Evolutionary conservation across 192 early-diverging fungal genomes (phyloP).

Genomic region (Backusella mclennaniae): DNA sequence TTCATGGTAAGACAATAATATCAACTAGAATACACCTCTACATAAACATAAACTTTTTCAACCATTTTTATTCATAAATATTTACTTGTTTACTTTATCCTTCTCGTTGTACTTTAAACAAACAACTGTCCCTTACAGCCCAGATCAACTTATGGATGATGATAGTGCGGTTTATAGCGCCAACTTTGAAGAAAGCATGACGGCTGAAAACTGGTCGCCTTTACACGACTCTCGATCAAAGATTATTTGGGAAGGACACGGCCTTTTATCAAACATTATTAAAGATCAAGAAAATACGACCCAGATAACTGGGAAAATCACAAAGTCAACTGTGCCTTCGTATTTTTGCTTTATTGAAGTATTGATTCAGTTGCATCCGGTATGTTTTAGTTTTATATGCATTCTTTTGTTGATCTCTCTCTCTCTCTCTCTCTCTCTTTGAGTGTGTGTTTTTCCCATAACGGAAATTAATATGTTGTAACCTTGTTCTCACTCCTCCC

Average conservation of each 20-base stretch:
- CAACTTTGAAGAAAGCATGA: constrained; percentile 21
- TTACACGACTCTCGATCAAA: background rate
- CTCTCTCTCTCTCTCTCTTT: no score
- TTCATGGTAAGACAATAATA: constrained; percentile 14
- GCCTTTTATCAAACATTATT: constrained; percentile 21
- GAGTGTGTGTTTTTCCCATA: background rate
- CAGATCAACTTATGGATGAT: constrained; percentile 19
- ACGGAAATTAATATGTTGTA: background rate
- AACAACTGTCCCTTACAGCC: background rate
- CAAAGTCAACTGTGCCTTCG: background rate
- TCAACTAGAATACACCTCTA: background rate
- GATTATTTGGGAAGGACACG: constrained; percentile 27
- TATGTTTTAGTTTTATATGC: constrained; percentile 11
- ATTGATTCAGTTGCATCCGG: constrained; percentile 27
- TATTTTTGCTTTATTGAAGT: constrained; percentile 19
- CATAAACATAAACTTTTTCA: no score
- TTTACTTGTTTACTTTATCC: background rate
- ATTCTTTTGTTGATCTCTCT: background rate
- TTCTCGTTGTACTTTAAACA: background rate
- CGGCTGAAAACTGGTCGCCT: background rate
- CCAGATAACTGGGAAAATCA: constrained; percentile 7
- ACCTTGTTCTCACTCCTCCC: background rate
- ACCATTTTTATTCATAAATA: no score
- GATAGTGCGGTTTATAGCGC: constrained; percentile 26
- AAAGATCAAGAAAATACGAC: constrained; percentile 1